phyloP scores from a whole-genome alignment of 345 rosid species.

The Sonneratia alba region DNA sequence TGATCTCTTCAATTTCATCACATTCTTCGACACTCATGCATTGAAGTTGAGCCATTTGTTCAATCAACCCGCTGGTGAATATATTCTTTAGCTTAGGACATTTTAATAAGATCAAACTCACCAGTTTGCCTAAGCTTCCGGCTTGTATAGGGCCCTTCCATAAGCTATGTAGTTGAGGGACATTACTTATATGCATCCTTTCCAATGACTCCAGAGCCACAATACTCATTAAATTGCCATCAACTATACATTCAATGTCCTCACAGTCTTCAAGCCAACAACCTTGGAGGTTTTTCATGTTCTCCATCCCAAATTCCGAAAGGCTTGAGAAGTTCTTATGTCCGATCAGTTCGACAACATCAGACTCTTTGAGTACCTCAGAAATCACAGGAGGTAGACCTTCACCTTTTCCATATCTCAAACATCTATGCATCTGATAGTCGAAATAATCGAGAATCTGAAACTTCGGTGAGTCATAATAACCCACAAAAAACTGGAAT shows the following conservation, averaged over 20 bases:
- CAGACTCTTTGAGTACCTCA: not conserved
- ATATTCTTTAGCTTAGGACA: slow-evolving; percentile 5
- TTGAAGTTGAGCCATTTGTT: not conserved
- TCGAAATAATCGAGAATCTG: slow-evolving; percentile 5
- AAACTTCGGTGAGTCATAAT: not conserved
- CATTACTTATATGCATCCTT: not conserved
- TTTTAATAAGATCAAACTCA: not conserved
- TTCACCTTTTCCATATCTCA: slow-evolving; percentile 5
- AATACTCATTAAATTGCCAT: not conserved
- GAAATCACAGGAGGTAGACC: not conserved
- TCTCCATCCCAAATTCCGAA: not conserved
- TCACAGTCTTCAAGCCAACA: not conserved
- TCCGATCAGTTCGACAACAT: not conserved
- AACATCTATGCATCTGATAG: not conserved
- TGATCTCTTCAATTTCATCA: slow-evolving; percentile 2
- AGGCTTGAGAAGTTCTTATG: not conserved
- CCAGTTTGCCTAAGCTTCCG: slow-evolving; percentile 1
- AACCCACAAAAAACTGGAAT: not conserved
- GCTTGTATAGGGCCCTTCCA: not conserved
- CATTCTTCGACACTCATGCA: not conserved
- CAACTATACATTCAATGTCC: not conserved
- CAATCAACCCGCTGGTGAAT: slow-evolving; percentile 1
- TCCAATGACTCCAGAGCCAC: not conserved
- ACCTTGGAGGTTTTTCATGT: slow-evolving; percentile 1
- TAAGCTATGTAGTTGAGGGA: not conserved